Conservation (phyloP, 2,329 filamentous ascomycete genomes). For the Sporothrix pallida region DNA sequence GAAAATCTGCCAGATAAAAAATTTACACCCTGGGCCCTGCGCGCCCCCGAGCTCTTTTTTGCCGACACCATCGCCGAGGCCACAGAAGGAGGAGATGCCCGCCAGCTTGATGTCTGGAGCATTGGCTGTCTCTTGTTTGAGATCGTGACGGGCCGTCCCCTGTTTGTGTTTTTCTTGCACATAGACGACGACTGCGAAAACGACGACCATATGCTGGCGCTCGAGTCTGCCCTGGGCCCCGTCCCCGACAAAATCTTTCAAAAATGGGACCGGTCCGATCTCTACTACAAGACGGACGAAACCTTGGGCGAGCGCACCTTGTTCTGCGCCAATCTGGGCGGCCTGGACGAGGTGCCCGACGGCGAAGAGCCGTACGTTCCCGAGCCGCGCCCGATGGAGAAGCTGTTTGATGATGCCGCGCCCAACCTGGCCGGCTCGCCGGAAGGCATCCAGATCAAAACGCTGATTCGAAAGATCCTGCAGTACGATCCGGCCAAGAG, state of each 20-base stretch:
- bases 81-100: not conserved
- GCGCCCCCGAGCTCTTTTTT: constrained; percentile 12
- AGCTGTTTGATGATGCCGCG: constrained; percentile 14
- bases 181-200: not conserved
- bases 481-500: constrained; percentile 26
- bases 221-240: not conserved
- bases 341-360: not conserved
- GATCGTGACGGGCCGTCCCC: constrained; percentile 18
- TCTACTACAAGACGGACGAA: constrained; percentile 20
- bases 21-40: constrained; percentile 1
- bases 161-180: constrained; percentile 15
- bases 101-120: constrained; percentile 29
- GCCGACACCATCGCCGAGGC: not conserved
- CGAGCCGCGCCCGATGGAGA: not conserved
- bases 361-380: not conserved
- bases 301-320: not conserved
- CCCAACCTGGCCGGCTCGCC: not conserved
- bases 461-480: constrained; percentile 26
- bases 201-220: constrained; percentile 19
- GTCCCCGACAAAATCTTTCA: constrained; percentile 20
- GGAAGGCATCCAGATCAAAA: constrained; percentile 8
- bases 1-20: not conserved
- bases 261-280: not conserved
- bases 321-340: not conserved
- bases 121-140: constrained; percentile 34